Conservation (phyloP, 2,329 filamentous ascomycete species). For the Cordyceps javanica region DNA sequence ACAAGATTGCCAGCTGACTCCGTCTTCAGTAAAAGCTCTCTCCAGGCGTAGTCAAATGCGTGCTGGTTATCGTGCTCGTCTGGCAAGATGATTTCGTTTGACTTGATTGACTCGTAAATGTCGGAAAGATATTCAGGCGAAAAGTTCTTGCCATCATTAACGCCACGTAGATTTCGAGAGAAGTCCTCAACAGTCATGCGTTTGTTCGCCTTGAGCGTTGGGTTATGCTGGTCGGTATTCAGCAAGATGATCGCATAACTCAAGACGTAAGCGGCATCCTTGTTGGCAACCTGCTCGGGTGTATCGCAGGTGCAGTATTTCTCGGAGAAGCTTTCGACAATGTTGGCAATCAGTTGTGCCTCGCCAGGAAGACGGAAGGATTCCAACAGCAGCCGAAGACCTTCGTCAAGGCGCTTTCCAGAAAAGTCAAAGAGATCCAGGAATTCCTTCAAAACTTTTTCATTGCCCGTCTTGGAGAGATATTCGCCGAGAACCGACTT, state of each 20-base stretch:
- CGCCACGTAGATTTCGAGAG: slow-evolving; percentile 79
- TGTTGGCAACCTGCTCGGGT: slow-evolving; percentile 71
- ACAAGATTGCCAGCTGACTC: slow-evolving; percentile 67
- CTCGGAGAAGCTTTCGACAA: slow-evolving; percentile 80
- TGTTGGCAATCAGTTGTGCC: slow-evolving; percentile 85
- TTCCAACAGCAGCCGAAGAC: slow-evolving; percentile 77
- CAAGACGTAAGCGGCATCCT: slow-evolving; percentile 82
- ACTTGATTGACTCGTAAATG: slow-evolving; percentile 87
- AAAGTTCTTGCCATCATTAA: slow-evolving; percentile 83
- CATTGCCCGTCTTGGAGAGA: slow-evolving; percentile 84
- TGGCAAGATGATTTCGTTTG: slow-evolving; percentile 90
- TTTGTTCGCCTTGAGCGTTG: slow-evolving; percentile 70
- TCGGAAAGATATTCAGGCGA: slow-evolving; percentile 72
- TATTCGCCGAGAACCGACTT: slow-evolving; percentile 91
- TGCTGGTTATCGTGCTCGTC: slow-evolving; percentile 97
- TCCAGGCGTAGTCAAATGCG: slow-evolving; percentile 97
- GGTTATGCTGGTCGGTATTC: slow-evolving; percentile 95
- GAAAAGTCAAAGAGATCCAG: slow-evolving; percentile 83
- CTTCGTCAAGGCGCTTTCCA: slow-evolving; percentile 83
- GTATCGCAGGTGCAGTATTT: slow-evolving; percentile 69
- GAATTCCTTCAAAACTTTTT: slow-evolving; percentile 76
- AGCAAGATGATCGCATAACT: slow-evolving; percentile 97
- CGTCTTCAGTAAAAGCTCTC: slow-evolving; percentile 82
- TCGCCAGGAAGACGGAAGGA: slow-evolving; percentile 93
- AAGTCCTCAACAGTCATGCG: slow-evolving; percentile 86